Percentiles rank a stretch among this genome's conserved stretches.
Evolutionary conservation across 257 asterid genomes (phyloP).

Genomic region (Rauvolfia tetraphylla): DNA sequence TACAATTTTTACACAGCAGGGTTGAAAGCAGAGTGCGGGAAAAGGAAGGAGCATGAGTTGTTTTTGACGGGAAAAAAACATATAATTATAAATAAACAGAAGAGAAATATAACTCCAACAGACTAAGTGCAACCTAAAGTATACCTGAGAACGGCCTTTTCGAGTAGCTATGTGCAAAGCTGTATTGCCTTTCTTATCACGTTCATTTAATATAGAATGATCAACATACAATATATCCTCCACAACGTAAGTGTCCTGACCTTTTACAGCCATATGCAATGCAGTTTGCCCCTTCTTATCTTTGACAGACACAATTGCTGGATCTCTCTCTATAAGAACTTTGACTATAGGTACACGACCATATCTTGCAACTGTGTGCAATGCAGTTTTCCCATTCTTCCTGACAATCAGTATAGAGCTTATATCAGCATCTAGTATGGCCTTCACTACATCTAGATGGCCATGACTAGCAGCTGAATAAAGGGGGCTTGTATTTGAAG

Average conservation of each 20-base stretch:
- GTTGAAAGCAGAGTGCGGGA: background rate
- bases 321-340: conserved; percentile 69
- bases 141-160: conserved; percentile 85
- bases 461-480: conserved; percentile 83
- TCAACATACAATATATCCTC: conserved; percentile 81
- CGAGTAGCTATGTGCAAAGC: conserved; percentile 91
- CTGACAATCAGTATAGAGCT: conserved; percentile 64
- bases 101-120: conserved; percentile 4
- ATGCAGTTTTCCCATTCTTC: conserved; percentile 87
- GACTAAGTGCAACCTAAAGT: background rate
- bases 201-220: conserved; percentile 64
- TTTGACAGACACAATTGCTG: conserved; percentile 65
- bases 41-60: background rate
- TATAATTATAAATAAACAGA: background rate
- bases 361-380: conserved; percentile 90
- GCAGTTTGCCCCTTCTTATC: conserved; percentile 99
- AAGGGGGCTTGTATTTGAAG: conserved; percentile 91
- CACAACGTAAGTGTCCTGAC: conserved; percentile 68
- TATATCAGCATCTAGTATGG: conserved; percentile 77
- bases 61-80: background rate
- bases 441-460: conserved; percentile 69
- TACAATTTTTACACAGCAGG: background rate
- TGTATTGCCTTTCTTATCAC: conserved; percentile 93
- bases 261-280: conserved; percentile 98
- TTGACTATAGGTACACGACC: conserved; percentile 65